Conservation (phyloP, 495 filamentous ascomycete species). For the Penicillium paradoxum region DNA sequence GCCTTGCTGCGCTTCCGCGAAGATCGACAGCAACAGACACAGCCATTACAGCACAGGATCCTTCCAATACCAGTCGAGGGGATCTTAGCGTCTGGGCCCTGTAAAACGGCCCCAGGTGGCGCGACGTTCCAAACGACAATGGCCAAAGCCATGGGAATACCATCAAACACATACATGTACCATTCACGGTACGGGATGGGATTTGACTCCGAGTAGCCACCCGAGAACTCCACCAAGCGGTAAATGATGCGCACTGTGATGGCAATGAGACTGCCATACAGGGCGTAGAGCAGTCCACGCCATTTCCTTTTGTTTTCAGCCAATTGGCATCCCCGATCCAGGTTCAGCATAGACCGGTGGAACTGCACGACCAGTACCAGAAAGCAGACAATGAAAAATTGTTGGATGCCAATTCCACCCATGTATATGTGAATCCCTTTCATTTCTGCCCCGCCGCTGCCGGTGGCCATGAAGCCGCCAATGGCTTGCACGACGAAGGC, state of each 20-base stretch:
- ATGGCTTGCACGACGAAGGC: neutral
- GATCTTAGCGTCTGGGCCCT: neutral
- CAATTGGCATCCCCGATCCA: neutral
- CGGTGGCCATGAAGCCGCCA: neutral
- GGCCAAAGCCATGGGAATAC: neutral
- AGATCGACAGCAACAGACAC: conserved; percentile 3
- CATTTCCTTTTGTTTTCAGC: neutral
- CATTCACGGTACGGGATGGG: conserved; percentile 1
- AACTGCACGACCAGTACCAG: conserved; percentile 42
- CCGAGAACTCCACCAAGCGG: neutral
- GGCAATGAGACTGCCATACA: neutral
- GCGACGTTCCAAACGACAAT: neutral
- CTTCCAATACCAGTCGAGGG: neutral
- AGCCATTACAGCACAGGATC: neutral
- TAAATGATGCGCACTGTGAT: conserved; percentile 5
- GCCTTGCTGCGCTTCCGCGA: neutral
- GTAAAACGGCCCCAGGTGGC: neutral
- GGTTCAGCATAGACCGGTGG: conserved; percentile 30
- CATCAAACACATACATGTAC: conserved; percentile 6
- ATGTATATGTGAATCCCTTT: conserved; percentile 52
- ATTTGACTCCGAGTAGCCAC: neutral
- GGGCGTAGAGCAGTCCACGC: neutral
- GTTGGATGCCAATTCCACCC: conserved; percentile 51
- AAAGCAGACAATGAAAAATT: conserved; percentile 52
- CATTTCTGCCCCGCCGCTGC: neutral